Evolutionary conservation across 2,329 filamentous ascomycete genomes (phyloP).

Genomic region (Aspergillus jensenii): DNA sequence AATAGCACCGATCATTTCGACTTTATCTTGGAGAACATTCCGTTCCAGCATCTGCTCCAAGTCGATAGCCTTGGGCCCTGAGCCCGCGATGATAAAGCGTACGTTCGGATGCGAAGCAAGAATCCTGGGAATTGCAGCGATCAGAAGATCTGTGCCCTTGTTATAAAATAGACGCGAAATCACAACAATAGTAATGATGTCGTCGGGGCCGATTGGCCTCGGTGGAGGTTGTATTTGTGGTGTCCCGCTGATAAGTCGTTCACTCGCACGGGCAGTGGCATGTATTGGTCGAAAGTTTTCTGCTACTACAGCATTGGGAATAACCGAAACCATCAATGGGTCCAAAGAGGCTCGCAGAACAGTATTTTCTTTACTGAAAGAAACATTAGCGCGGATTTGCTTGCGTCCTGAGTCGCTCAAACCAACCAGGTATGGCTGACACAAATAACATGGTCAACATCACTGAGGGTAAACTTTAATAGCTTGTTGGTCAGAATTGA

Average conservation of each 20-base stretch:
- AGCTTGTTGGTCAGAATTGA: constrained; percentile 97
- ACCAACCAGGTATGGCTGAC: constrained; percentile 92
- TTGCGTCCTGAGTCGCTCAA: not conserved
- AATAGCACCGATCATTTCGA: constrained; percentile 87
- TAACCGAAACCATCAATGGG: constrained; percentile 95
- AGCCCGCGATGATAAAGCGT: constrained; percentile 94
- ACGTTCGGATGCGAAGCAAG: constrained; percentile 87
- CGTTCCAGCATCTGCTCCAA: constrained; percentile 97
- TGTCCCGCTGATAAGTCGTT: constrained; percentile 22
- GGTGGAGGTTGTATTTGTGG: constrained; percentile 53
- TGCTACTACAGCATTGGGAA: constrained; percentile 94
- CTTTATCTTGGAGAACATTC: constrained; percentile 88
- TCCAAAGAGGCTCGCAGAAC: constrained; percentile 92
- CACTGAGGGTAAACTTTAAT: constrained; percentile 91
- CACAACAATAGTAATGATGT: constrained; percentile 92
- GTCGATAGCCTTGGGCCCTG: constrained; percentile 94
- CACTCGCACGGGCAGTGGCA: constrained; percentile 44
- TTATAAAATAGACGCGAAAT: constrained; percentile 98
- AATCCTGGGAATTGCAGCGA: constrained; percentile 90
- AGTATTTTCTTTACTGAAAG: constrained; percentile 87
- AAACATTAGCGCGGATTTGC: constrained; percentile 8
- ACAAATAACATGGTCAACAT: constrained; percentile 97
- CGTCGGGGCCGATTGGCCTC: constrained; percentile 73
- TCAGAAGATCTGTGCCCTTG: constrained; percentile 96
- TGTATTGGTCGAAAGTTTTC: constrained; percentile 84